These are phyloP conservation scores for Phytophthora meadii DNA, from an alignment of 352 stramenopile species.

Conservation along the genomic window DNA sequence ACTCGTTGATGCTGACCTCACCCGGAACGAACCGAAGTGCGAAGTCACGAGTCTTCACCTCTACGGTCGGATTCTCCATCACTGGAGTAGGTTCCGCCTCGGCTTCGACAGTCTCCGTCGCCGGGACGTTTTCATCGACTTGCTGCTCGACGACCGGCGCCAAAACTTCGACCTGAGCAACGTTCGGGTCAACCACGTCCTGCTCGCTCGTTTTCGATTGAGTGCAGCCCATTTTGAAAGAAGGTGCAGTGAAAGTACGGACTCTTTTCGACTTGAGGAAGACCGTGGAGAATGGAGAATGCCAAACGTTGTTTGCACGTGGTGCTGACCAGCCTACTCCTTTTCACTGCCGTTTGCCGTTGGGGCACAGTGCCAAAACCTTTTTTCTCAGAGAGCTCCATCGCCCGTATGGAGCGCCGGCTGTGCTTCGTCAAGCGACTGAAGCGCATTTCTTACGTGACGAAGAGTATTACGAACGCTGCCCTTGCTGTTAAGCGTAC, in stretches of 20 bases:
- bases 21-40: slow-evolving; percentile 48
- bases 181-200: slow-evolving; percentile 42
- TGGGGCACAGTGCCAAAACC: slow-evolving; percentile 1
- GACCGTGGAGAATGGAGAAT: slow-evolving; percentile 27
- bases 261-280: slow-evolving; percentile 13
- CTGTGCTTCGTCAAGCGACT: neutral
- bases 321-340: neutral
- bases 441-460: neutral
- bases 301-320: neutral
- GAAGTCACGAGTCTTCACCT: slow-evolving; percentile 27
- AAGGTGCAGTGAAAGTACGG: slow-evolving; percentile 2
- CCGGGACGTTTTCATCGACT: neutral
- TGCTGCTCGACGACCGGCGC: neutral
- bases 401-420: slow-evolving; percentile 5
- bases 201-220: slow-evolving; percentile 64
- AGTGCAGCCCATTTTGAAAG: slow-evolving; percentile 58
- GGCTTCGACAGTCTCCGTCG: slow-evolving; percentile 5
- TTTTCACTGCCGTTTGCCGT: slow-evolving; percentile 14
- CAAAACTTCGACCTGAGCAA: neutral
- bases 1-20: slow-evolving; percentile 56
- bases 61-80: slow-evolving; percentile 17
- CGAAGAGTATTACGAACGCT: slow-evolving; percentile 23
- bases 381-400: slow-evolving; percentile 14
- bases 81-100: slow-evolving; percentile 22
- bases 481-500: neutral